A percentile compares a stretch with the other conserved stretches of the same genome.
Evolutionary conservation across 2,329 filamentous ascomycete genomes (phyloP).

Genomic region (Aspergillus sojae): DNA sequence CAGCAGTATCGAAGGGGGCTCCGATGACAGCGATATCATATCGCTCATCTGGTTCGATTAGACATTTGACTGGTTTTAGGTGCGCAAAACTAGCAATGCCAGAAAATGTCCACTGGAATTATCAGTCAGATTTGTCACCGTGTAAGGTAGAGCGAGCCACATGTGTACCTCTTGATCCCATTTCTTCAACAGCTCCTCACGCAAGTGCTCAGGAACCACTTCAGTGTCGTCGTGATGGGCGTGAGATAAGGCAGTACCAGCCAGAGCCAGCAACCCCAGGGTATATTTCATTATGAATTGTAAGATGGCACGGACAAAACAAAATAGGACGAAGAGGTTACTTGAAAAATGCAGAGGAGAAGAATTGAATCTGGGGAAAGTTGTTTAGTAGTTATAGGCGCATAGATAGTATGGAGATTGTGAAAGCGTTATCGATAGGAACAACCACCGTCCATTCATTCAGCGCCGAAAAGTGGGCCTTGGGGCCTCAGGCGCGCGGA

Average conservation of each 20-base stretch:
- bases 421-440: conserved; percentile 19
- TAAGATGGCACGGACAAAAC: not conserved
- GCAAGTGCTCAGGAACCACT: conserved; percentile 41
- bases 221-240: conserved; percentile 47
- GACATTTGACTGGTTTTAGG: conserved; percentile 68
- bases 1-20: conserved; percentile 73
- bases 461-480: conserved; percentile 15
- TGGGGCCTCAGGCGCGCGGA: conserved; percentile 16
- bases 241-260: conserved; percentile 35
- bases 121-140: not conserved
- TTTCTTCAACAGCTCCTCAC: conserved; percentile 49
- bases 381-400: conserved; percentile 11
- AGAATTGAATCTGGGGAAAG: conserved; percentile 1
- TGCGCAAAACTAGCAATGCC: conserved; percentile 78
- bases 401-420: conserved; percentile 23
- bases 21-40: conserved; percentile 75
- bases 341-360: not conserved
- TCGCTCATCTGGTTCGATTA: conserved; percentile 63
- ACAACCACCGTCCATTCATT: not conserved
- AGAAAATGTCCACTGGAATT: conserved; percentile 63
- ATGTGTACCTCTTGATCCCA: conserved; percentile 50
- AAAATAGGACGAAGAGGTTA: not conserved
- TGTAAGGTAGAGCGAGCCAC: not conserved
- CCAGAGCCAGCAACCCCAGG: conserved; percentile 36
- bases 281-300: conserved; percentile 32